Conservation (phyloP, 495 filamentous ascomycete genomes). For the Penicillium turbatum region DNA sequence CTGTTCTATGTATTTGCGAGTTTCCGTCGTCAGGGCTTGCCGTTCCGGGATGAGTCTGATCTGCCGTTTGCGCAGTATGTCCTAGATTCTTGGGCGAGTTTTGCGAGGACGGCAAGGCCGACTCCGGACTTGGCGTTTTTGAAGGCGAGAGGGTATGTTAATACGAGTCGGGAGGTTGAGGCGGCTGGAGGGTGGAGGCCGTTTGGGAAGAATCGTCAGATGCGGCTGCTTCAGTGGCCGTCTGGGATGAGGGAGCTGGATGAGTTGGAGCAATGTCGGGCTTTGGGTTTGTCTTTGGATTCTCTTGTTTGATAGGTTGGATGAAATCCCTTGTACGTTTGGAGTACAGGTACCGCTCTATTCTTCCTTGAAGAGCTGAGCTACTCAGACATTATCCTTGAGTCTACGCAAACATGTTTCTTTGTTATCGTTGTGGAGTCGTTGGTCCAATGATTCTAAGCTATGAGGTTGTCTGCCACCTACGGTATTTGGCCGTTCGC, state of each 20-base stretch:
- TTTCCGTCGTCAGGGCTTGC: conserved; percentile 13
- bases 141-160: conserved; percentile 19
- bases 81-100: conserved; percentile 27
- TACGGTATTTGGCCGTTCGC: not conserved
- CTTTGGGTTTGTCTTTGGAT: conserved; percentile 10
- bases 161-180: conserved; percentile 15
- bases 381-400: too few species aligned
- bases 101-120: conserved; percentile 18
- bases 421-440: not conserved
- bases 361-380: too few species aligned
- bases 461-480: too few species aligned
- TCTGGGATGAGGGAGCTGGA: conserved; percentile 13
- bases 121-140: conserved; percentile 15
- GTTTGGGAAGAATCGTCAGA: conserved; percentile 3
- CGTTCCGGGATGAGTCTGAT: conserved; percentile 23
- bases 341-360: too few species aligned
- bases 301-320: not conserved
- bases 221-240: conserved; percentile 18
- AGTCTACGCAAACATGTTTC: not conserved
- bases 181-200: conserved; percentile 9
- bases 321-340: too few species aligned
- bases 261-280: conserved; percentile 16
- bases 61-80: conserved; percentile 26
- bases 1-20: conserved; percentile 26
- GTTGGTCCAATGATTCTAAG: not conserved